These are phyloP conservation scores for Podila horticola DNA, from an alignment of 192 early-diverging fungal species.

Conservation along the genomic window DNA sequence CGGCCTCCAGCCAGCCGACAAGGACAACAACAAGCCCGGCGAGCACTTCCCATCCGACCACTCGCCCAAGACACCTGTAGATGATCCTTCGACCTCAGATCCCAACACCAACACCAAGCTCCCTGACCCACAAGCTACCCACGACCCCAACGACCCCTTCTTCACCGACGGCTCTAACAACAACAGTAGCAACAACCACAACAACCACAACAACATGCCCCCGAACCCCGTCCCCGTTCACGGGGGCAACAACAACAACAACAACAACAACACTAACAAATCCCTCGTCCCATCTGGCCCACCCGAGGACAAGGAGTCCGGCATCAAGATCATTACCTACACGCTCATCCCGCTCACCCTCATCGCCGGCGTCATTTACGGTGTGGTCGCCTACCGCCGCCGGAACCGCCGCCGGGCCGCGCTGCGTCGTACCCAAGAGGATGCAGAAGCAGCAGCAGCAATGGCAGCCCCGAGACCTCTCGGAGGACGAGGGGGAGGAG, in stretches of 20 bases:
- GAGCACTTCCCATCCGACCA: background rate
- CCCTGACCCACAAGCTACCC: background rate
- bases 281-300: background rate
- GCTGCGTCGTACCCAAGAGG: constrained; percentile 22
- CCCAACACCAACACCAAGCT: background rate
- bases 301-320: background rate
- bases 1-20: no score
- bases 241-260: background rate
- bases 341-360: constrained; percentile 29
- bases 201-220: no score
- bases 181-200: no score
- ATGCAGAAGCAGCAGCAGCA: constrained; percentile 13
- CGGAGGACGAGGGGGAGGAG: background rate
- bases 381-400: constrained; percentile 41
- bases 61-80: background rate
- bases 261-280: constrained; percentile 1
- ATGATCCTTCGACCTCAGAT: no score
- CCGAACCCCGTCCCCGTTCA: background rate
- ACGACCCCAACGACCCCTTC: background rate
- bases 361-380: constrained; percentile 26
- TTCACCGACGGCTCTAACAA: constrained; percentile 5
- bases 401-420: constrained; percentile 12
- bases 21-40: no score
- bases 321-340: constrained; percentile 15
- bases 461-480: background rate